phyloP scores from a whole-genome alignment of 495 filamentous ascomycete species.

The Podospora pseudopauciseta region DNA sequence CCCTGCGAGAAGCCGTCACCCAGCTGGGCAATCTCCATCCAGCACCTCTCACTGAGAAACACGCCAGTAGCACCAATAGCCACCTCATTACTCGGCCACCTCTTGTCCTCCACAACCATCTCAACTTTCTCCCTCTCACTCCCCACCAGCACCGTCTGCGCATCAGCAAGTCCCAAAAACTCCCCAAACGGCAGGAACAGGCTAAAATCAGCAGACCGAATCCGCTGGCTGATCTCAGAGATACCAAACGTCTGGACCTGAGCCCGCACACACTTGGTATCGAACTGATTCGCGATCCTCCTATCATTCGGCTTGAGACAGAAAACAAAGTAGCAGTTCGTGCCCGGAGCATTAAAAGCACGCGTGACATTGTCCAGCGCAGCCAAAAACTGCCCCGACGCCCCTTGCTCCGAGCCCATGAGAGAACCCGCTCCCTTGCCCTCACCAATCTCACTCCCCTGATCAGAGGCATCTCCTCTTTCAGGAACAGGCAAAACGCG shows the following conservation, averaged over 20 bases:
- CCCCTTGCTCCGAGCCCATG: conserved; percentile 63
- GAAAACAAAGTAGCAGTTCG: conserved; percentile 94
- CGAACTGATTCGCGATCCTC: conserved; percentile 96
- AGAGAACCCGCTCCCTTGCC: conserved; percentile 34
- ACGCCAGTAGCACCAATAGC: conserved; percentile 87
- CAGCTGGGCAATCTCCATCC: conserved; percentile 80
- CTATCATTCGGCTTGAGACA: conserved; percentile 97
- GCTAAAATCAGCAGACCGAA: conserved; percentile 91
- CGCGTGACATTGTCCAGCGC: conserved; percentile 85
- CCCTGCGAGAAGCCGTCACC: conserved; percentile 57
- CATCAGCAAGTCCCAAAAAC: conserved; percentile 84
- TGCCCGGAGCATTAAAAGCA: conserved; percentile 71
- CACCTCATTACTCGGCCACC: conserved; percentile 90
- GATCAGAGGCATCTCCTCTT: conserved; percentile 39
- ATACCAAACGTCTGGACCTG: conserved; percentile 96
- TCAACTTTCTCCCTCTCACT: conserved; percentile 92
- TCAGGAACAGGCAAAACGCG: conserved; percentile 28
- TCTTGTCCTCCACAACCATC: conserved; percentile 78
- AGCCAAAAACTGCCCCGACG: conserved; percentile 85
- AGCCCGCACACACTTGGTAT: conserved; percentile 93
- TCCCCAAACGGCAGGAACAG: conserved; percentile 94
- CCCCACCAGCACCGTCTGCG: conserved; percentile 77
- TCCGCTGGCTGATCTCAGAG: conserved; percentile 89
- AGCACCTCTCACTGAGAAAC: conserved; percentile 92
- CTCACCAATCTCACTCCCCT: conserved; percentile 51